Evolutionary conservation across 345 rosid species (phyloP).

Genomic region (Erodium maritimum): DNA sequence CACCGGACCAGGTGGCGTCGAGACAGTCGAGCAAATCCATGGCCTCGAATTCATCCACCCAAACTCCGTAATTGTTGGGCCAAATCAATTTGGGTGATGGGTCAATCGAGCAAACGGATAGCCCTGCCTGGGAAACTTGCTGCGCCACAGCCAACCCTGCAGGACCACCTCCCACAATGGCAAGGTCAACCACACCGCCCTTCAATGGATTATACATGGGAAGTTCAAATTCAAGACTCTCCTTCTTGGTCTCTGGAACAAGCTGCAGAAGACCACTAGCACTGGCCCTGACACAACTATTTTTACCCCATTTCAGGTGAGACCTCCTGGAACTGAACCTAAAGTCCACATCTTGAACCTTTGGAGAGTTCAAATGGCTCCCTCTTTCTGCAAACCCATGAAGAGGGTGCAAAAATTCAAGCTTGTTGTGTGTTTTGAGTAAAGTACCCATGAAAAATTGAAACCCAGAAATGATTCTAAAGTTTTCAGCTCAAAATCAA

Average conservation of each 20-base stretch:
- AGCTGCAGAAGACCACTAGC: constrained; percentile 67
- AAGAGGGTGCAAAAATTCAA: constrained; percentile 44
- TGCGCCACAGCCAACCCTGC: constrained; percentile 98
- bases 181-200: constrained; percentile 59
- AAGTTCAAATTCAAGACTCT: constrained; percentile 75
- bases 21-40: constrained; percentile 96
- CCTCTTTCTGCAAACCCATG: constrained; percentile 46
- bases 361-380: constrained; percentile 24
- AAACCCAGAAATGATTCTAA: constrained; percentile 8
- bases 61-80: constrained; percentile 97
- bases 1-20: constrained; percentile 92
- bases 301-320: constrained; percentile 18
- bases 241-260: constrained; percentile 82
- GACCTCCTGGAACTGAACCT: constrained; percentile 38
- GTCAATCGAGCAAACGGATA: constrained; percentile 78
- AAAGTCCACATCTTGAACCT: constrained; percentile 24
- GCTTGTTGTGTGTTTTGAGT: constrained; percentile 61
- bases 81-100: constrained; percentile 86
- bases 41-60: constrained; percentile 98
- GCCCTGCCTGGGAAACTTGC: constrained; percentile 88
- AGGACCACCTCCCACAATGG: constrained; percentile 96
- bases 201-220: constrained; percentile 62
- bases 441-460: constrained; percentile 51
- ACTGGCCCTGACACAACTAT: constrained; percentile 28
- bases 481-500: constrained; percentile 2